Evolutionary conservation across 768 basidiomycete genomes (phyloP), one percentile per base, ranked within the genome.

Genomic region (Boletus sp.): DNA sequence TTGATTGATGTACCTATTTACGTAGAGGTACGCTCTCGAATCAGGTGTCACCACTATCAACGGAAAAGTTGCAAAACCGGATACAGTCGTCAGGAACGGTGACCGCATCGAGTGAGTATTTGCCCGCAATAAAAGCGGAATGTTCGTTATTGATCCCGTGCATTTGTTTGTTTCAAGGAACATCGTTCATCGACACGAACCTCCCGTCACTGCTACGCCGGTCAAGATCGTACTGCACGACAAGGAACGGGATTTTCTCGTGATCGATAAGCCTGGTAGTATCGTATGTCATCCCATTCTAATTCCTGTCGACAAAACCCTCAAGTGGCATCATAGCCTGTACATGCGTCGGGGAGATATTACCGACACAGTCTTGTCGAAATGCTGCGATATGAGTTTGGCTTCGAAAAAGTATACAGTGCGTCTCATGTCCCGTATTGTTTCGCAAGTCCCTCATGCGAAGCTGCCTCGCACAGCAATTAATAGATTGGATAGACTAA

Each of bases 11-110:
- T 32, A n/a, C 20, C 14, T 30, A n/a, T n/a, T n/a, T 48, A 0
- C 12, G 32, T 55, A 88, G 85, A 73, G 80, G 61, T 87, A 85
- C 60, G 86, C 86, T 1, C 75, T 97, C n/a, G 86, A 93, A 63
- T 90, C 93, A 3, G 96, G 96, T 2, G 91, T 96, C n/a, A 95
- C 94, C 9, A 93, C 91, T 7, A 82, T 99, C 56, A 98, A 99
- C 66, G 94, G 94, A n/a, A 81, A 84, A 48, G 76, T 86, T n/a
- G 94, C 93, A 3, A 80, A 77, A 32, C 87, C 92, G 6, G 84
- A 89, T 54, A 89, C 86, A 8, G 80, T 96, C 14, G 78, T 99
- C 47, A 78, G 77, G 56, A 88, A 96, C 63, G 94, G 94, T 8
- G 96, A 99, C 71, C 80, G 91, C 29, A 86, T 97, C 50, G 92